Percentiles rank a stretch among this genome's conserved stretches.
phyloP scores from a whole-genome alignment of 768 basidiomycete genomes.

The Cubamyces lactineus region DNA sequence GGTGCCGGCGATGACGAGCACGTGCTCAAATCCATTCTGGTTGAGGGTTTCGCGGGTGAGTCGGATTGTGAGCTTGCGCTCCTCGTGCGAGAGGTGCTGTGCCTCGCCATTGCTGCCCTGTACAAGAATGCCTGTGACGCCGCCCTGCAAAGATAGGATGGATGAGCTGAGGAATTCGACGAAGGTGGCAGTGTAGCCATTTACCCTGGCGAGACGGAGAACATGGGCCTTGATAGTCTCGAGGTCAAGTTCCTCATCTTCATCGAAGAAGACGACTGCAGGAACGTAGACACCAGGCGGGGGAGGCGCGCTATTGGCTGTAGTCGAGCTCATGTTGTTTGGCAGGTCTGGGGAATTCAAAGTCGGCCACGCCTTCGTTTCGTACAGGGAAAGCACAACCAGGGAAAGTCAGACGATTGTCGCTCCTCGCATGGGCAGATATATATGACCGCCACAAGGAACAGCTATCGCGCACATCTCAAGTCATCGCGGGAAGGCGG shows the following conservation, averaged over 20 bases:
- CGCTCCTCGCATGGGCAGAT: not conserved
- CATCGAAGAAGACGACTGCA: slow-evolving; percentile 72
- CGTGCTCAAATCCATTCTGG: slow-evolving; percentile 65
- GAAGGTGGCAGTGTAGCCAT: slow-evolving; percentile 3
- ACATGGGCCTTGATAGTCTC: slow-evolving; percentile 69
- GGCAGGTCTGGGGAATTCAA: no score
- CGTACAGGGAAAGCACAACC: not conserved
- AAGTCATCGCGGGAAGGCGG: slow-evolving; percentile 2
- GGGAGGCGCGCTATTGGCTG: slow-evolving; percentile 42
- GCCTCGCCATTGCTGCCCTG: slow-evolving; percentile 81
- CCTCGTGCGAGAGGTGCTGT: slow-evolving; percentile 73
- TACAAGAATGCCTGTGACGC: slow-evolving; percentile 71
- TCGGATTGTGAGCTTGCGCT: slow-evolving; percentile 63
- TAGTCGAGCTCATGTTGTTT: slow-evolving; percentile 2
- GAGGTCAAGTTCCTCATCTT: slow-evolving; percentile 72
- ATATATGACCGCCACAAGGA: not conserved
- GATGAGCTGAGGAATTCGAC: not conserved
- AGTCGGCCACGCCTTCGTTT: not conserved
- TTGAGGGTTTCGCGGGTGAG: slow-evolving; percentile 74
- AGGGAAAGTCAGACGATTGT: not conserved
- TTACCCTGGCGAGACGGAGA: slow-evolving; percentile 70
- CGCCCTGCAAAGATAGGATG: slow-evolving; percentile 51
- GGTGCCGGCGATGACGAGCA: slow-evolving; percentile 79
- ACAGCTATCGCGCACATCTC: slow-evolving; percentile 9
- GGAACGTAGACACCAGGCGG: slow-evolving; percentile 78